A percentile compares a stretch with the other conserved stretches of the same genome.
Conservation (phyloP, 129 eudicot genomes). For the Saposhnikovia divaricata region DNA sequence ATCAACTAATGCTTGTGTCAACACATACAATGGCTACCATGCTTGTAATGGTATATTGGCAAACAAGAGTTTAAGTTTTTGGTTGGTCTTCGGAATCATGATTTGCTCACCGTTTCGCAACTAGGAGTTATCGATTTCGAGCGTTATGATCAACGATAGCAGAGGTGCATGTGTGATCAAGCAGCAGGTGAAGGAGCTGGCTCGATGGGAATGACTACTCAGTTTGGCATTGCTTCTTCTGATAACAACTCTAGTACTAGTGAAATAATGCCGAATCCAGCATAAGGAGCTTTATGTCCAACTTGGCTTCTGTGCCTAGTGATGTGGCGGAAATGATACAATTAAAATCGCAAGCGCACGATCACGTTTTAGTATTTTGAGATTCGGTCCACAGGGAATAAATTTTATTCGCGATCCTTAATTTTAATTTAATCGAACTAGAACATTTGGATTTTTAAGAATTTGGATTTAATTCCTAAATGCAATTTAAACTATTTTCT, state of each 20-base stretch:
- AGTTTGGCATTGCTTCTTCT: neutral
- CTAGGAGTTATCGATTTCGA: neutral
- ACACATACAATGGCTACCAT: too few relatives aligned
- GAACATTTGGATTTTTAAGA: too few relatives aligned
- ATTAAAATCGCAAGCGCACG: too few relatives aligned
- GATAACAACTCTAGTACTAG: neutral
- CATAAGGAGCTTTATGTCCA: slow-evolving; percentile 9
- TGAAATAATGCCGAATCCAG: neutral
- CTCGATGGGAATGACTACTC: neutral
- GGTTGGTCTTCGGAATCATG: slow-evolving; percentile 4
- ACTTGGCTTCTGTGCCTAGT: slow-evolving; percentile 17
- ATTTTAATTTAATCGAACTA: too few relatives aligned
- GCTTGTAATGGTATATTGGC: neutral
- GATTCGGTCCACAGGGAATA: too few relatives aligned
- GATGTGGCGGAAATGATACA: too few relatives aligned
- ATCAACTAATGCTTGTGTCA: too few relatives aligned
- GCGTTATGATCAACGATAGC: neutral
- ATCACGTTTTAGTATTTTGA: too few relatives aligned
- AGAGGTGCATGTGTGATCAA: slow-evolving; percentile 1
- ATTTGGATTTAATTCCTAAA: too few relatives aligned
- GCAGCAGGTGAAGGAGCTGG: neutral
- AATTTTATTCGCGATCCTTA: too few relatives aligned
- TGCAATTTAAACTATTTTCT: too few relatives aligned
- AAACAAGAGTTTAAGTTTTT: neutral
- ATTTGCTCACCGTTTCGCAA: neutral